Conservation (phyloP, 768 basidiomycete genomes). For the Tylopilus sp. region DNA sequence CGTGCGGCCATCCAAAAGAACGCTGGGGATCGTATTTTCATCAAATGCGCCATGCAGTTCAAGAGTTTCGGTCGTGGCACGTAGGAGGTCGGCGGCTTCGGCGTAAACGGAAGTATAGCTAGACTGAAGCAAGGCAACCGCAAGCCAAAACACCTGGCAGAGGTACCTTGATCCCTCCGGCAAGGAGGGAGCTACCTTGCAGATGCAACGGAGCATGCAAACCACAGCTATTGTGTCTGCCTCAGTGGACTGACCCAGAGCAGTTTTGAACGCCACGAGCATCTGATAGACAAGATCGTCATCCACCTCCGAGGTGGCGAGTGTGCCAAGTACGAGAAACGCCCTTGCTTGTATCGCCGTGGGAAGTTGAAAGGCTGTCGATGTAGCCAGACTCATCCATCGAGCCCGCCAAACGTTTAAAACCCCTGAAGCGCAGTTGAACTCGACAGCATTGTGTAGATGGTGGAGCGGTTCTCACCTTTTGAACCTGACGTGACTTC, state of each 20-base stretch:
- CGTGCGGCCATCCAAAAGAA: conserved; percentile 62
- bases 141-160: conserved; percentile 80
- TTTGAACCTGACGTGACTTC: conserved; percentile 61
- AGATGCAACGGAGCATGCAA: conserved; percentile 86
- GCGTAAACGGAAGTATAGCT: conserved; percentile 67
- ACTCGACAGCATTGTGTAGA: background rate
- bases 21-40: conserved; percentile 45
- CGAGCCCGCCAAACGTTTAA: conserved; percentile 89
- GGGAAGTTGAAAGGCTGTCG: conserved; percentile 87
- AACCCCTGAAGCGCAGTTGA: conserved; percentile 45
- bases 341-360: conserved; percentile 86
- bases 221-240: conserved; percentile 69
- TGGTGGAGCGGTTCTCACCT: conserved; percentile 44
- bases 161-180: conserved; percentile 69
- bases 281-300: conserved; percentile 94
- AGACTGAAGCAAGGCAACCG: conserved; percentile 77
- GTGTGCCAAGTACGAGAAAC: conserved; percentile 77
- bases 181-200: conserved; percentile 70
- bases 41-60: conserved; percentile 57
- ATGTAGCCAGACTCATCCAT: conserved; percentile 88
- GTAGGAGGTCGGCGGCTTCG: conserved; percentile 67
- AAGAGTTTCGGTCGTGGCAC: conserved; percentile 62
- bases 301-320: conserved; percentile 83
- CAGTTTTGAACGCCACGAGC: conserved; percentile 78
- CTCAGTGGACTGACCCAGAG: conserved; percentile 64